These are phyloP conservation scores for Plasmodium billcollinsi DNA, from an alignment of 169 alveolate species.

Conservation along the genomic window DNA sequence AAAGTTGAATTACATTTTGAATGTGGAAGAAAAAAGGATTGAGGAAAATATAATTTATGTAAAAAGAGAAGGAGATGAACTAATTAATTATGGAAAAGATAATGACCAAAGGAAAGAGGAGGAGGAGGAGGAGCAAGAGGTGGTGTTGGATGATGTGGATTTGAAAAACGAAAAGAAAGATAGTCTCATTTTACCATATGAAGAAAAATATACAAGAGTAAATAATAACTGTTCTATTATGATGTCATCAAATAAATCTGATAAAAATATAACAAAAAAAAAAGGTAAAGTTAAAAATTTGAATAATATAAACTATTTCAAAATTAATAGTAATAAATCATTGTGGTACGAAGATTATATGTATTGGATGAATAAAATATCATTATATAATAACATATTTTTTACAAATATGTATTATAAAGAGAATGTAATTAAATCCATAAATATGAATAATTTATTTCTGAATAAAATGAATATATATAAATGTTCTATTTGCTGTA, in stretches of 20 bases:
- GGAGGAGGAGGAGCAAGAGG: too few relatives aligned
- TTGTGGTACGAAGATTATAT: background rate
- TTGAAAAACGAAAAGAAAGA: too few relatives aligned
- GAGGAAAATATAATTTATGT: too few relatives aligned
- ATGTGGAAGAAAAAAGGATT: too few relatives aligned
- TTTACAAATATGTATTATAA: slow-evolving; percentile 35
- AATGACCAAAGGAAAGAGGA: too few relatives aligned
- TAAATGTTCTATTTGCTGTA: slow-evolving; percentile 68
- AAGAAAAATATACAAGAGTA: too few relatives aligned
- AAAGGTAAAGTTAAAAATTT: background rate
- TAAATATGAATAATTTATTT: slow-evolving; percentile 5
- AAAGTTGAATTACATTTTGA: background rate
- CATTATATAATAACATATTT: slow-evolving; percentile 21
- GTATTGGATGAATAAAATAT: slow-evolving; percentile 51
- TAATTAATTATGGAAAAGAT: too few relatives aligned
- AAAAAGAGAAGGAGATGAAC: too few relatives aligned
- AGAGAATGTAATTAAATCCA: background rate
- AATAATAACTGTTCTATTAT: too few relatives aligned
- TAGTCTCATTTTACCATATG: too few relatives aligned
- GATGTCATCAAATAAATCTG: background rate
- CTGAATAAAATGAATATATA: slow-evolving; percentile 6
- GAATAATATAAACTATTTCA: slow-evolving; percentile 13
- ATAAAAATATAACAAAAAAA: background rate
- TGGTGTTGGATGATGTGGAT: too few relatives aligned
- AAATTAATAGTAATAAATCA: slow-evolving; percentile 1